These are phyloP conservation scores for Neoboletus brunneissimus DNA, from an alignment of 768 basidiomycete species.

Conservation along the genomic window DNA sequence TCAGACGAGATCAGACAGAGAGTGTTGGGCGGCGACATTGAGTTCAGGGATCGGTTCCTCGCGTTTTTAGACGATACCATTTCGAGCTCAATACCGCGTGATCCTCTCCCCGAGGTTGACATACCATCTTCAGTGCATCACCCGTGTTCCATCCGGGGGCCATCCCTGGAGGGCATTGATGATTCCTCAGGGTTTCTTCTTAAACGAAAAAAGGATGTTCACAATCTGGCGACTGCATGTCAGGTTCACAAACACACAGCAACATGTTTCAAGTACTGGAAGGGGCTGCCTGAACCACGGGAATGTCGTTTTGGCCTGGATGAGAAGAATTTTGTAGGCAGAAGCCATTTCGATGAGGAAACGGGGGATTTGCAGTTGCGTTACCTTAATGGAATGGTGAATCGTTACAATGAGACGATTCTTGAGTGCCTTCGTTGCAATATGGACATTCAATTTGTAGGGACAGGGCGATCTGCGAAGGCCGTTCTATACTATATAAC, in stretches of 20 bases:
- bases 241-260: background rate
- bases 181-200: no score
- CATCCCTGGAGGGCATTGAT: no score
- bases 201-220: background rate
- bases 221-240: background rate
- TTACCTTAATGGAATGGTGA: background rate
- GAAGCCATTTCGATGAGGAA: background rate
- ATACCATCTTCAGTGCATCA: background rate
- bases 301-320: background rate
- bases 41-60: background rate
- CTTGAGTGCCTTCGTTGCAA: no score
- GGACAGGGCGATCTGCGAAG: rapidly evolving
- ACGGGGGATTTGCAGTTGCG: background rate
- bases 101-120: background rate
- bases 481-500: background rate
- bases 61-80: background rate
- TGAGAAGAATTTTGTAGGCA: background rate
- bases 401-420: background rate
- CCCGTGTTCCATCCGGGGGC: background rate
- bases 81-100: rapidly evolving
- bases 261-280: background rate
- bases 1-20: background rate
- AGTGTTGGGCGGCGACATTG: background rate
- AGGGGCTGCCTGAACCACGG: background rate
- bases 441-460: no score